Percentiles rank a stretch among this genome's conserved stretches.
Evolutionary conservation across 78 protist genomes (phyloP).

Genomic region (Diacronema lutheri): DNA sequence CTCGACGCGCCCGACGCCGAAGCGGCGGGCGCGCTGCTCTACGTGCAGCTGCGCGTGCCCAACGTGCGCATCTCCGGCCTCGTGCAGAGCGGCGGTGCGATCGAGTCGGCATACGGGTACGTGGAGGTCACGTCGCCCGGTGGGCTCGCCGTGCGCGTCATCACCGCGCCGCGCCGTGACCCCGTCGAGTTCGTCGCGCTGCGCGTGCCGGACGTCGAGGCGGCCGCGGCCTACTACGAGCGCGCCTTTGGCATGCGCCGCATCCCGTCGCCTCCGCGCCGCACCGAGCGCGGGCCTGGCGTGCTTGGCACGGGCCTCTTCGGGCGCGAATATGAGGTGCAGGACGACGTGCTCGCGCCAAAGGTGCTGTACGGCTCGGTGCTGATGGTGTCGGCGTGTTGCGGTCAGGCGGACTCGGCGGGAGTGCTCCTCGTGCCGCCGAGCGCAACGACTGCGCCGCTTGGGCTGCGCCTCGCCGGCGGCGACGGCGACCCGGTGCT

Average conservation of each 20-base stretch:
- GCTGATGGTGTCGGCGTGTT: too few species aligned
- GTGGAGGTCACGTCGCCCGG: neutral
- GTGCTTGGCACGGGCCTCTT: too few species aligned
- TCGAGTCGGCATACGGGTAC: conserved; percentile 2
- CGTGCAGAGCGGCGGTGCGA: neutral
- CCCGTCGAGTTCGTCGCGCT: conserved; percentile 7
- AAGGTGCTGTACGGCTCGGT: too few species aligned
- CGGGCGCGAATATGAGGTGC: too few species aligned
- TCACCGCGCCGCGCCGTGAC: neutral
- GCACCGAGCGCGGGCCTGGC: too few species aligned
- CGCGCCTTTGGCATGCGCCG: neutral
- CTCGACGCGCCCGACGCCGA: neutral
- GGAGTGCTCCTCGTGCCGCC: too few species aligned
- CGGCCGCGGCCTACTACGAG: neutral
- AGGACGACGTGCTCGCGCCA: too few species aligned
- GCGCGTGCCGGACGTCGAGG: neutral
- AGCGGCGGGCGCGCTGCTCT: neutral
- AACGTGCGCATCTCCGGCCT: neutral
- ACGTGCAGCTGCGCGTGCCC: conserved; percentile 1
- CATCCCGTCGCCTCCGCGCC: too few species aligned
- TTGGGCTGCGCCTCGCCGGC: too few species aligned
- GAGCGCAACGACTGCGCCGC: too few species aligned
- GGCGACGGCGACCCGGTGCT: too few species aligned
- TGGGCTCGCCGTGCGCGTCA: neutral
- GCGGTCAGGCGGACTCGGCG: too few species aligned